Evolutionary conservation across 805 yeast genomes (phyloP), one percentile per base, ranked within the genome.

Genomic region (Sugiyamaella mastotermitis): DNA sequence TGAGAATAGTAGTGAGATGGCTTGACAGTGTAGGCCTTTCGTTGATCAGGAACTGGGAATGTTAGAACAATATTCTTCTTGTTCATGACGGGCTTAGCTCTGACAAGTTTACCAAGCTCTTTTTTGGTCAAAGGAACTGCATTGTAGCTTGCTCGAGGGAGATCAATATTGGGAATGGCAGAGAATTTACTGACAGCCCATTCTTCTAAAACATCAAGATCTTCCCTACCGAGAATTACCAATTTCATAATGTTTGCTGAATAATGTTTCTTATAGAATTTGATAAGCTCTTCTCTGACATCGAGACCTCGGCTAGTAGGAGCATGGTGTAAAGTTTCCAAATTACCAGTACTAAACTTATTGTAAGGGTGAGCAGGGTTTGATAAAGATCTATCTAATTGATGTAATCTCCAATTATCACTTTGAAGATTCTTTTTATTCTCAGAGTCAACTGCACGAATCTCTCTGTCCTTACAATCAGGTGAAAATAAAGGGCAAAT

Each of bases 401-500:
- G 97, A 53, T 80, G 80, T 34, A 85, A 62, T 53, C 97, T 75
- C 97, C 97, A 87, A 31, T 64, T 56, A 60, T 90, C 98, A 56
- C 72, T 82, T 60, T 90, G 97, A 37, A 92, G 66, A 57, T 90
- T 90, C 64, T 92, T 90, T 58, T 87, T 90, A 65, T 90, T 86
- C 63, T 90, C 98, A 26, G 95, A 83, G 60, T 90, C 96, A 7
- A 90, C 97, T 1, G 97, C 97, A 46, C 78, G 76, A 51, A 90
- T 83, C 61, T 90, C 98, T 40, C 97, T 72, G 55, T 87, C 95
- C 55, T 86, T 84, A 55, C 96, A 80, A 46, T 76, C 68, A 38
- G 69, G 62, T 36, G 66, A 62, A 50, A 90, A 90, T 49, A 90
- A 65, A 1, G 98, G 98, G 20, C 75, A 59, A 24, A 88, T 81